Conservation (phyloP, 345 rosid species). For the Eucalyptus erythrocorys region DNA sequence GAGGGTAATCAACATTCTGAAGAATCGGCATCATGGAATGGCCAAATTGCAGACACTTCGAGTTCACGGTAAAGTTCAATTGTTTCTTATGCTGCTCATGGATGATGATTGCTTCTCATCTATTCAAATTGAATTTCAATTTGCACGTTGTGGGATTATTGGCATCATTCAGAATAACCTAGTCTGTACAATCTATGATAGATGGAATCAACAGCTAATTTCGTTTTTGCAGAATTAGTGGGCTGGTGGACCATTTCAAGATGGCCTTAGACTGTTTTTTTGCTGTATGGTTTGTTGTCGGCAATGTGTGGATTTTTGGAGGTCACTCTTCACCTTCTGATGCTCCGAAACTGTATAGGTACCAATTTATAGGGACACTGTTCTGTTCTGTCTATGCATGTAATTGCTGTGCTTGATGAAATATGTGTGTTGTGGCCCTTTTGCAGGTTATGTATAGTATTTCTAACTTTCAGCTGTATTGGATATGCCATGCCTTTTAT, state of each 20-base stretch:
- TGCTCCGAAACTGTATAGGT: conserved; percentile 92
- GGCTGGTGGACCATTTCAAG: conserved; percentile 70
- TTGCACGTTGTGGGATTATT: background rate
- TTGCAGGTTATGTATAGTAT: conserved; percentile 85
- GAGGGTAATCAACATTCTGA: conserved; percentile 27
- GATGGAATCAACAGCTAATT: background rate
- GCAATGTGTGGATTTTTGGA: conserved; percentile 93
- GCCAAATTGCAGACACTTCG: conserved; percentile 19
- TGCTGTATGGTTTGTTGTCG: conserved; percentile 95
- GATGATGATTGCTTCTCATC: background rate
- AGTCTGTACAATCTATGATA: background rate
- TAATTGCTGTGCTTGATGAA: background rate
- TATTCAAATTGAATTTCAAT: background rate
- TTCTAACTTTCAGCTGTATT: conserved; percentile 84
- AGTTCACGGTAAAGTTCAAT: conserved; percentile 28
- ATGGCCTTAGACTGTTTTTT: conserved; percentile 90
- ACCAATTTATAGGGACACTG: background rate
- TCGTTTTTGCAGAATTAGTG: conserved; percentile 39
- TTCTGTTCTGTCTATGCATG: background rate
- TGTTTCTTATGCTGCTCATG: background rate
- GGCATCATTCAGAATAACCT: background rate
- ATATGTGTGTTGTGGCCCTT: background rate
- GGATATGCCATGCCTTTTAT: conserved; percentile 96
- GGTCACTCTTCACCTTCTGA: conserved; percentile 63
- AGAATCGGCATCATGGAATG: conserved; percentile 11